These are phyloP conservation scores for Catharanthus roseus DNA, from an alignment of 257 asterid species.

Conservation along the genomic window DNA sequence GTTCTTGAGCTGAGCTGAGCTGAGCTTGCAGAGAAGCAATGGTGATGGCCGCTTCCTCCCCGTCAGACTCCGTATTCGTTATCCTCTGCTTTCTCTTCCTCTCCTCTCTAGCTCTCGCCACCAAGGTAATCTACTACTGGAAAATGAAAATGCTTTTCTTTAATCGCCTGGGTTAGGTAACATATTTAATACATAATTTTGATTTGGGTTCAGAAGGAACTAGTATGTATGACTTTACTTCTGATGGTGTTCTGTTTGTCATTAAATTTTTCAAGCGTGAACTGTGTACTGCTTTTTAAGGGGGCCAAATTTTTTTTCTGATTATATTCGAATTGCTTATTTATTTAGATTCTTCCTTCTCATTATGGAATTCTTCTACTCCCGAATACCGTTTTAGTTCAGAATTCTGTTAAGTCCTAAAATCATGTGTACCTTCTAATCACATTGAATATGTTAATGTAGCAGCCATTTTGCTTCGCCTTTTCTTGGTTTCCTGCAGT, in stretches of 20 bases:
- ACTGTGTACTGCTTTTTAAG: no score
- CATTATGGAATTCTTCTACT: neutral
- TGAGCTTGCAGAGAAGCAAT: neutral
- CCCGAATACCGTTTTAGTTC: neutral
- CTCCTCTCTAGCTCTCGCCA: neutral
- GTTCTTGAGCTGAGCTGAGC: no score
- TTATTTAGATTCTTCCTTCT: no score
- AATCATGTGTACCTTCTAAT: neutral
- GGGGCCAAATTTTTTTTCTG: no score
- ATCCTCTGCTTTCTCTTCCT: slow-evolving; percentile 2
- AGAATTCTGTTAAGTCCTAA: neutral
- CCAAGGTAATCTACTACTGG: neutral
- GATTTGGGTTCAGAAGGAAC: no score
- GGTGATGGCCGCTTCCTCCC: neutral
- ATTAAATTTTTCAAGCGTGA: no score
- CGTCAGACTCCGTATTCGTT: neutral
- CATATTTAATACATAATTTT: no score
- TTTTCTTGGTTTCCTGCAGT: slow-evolving; percentile 42
- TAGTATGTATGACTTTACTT: no score
- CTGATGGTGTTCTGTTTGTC: no score
- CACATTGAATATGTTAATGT: neutral
- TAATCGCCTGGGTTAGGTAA: no score
- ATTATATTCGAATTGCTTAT: no score
- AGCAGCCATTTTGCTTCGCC: neutral
- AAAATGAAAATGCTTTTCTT: no score